These are phyloP conservation scores for Microdochium nivale DNA, from an alignment of 2,329 filamentous ascomycete species.

Conservation along the genomic window DNA sequence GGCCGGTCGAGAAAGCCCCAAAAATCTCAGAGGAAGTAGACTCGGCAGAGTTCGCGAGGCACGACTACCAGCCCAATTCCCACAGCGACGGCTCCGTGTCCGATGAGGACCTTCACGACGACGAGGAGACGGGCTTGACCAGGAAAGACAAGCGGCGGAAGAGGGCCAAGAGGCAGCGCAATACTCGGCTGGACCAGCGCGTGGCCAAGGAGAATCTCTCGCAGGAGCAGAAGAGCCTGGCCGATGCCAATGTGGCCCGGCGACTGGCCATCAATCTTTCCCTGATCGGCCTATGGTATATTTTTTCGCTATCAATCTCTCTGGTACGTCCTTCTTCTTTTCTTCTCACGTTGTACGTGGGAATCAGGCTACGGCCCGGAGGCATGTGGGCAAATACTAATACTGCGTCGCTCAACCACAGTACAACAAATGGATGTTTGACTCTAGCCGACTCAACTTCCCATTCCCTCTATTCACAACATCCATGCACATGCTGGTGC, in stretches of 20 bases:
- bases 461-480: conserved; percentile 94
- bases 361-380: not conserved
- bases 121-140: conserved; percentile 85
- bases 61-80: not conserved
- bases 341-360: not conserved
- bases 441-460: conserved; percentile 75
- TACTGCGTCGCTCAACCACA: conserved; percentile 24
- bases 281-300: conserved; percentile 81
- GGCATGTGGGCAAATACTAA: conserved; percentile 12
- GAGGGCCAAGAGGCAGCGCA: conserved; percentile 56
- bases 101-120: conserved; percentile 69
- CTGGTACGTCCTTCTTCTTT: conserved; percentile 49
- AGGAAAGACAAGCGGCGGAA: conserved; percentile 61
- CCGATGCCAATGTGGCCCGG: conserved; percentile 64
- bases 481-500: conserved; percentile 89
- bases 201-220: conserved; percentile 55
- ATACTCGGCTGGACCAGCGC: conserved; percentile 61
- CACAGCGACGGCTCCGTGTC: conserved; percentile 38
- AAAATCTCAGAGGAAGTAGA: conserved; percentile 37
- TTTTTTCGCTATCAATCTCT: conserved; percentile 89
- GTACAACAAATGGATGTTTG: conserved; percentile 99
- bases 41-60: not conserved
- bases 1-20: conserved; percentile 25
- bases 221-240: conserved; percentile 65
- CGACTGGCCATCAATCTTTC: conserved; percentile 64